A percentile compares a stretch with the other conserved stretches of the same genome.
phyloP scores from a whole-genome alignment of 306 rosid species.

The peach (Prunus persica) region DNA sequence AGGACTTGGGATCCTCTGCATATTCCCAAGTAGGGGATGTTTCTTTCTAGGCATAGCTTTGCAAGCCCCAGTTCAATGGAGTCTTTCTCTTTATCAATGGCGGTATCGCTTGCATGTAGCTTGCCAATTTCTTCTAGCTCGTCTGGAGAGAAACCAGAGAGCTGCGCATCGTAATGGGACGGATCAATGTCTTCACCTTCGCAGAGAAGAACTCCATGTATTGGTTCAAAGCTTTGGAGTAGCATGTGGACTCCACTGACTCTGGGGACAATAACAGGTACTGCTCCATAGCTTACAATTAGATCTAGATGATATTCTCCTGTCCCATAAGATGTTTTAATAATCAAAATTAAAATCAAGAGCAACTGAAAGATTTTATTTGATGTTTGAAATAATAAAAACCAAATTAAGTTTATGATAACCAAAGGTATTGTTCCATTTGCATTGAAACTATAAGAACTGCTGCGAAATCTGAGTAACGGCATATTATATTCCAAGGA shows the following conservation, averaged over 20 bases:
- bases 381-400: too few species aligned
- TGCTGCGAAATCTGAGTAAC: too few species aligned
- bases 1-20: constrained; percentile 39
- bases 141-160: constrained; percentile 38
- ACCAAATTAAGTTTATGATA: too few species aligned
- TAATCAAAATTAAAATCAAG: too few species aligned
- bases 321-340: constrained; percentile 6
- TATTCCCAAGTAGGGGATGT: constrained; percentile 65
- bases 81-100: constrained; percentile 60
- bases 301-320: constrained; percentile 78
- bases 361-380: too few species aligned
- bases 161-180: constrained; percentile 48
- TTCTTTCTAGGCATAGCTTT: constrained; percentile 64
- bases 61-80: constrained; percentile 53
- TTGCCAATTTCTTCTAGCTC: constrained; percentile 49
- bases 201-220: constrained; percentile 70
- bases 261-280: constrained; percentile 67
- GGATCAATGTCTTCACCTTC: constrained; percentile 77
- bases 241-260: constrained; percentile 61
- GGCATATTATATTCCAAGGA: too few species aligned
- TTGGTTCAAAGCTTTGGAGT: constrained; percentile 61
- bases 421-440: too few species aligned
- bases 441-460: too few species aligned
- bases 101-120: constrained; percentile 54
- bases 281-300: constrained; percentile 59